Evolutionary conservation across 352 stramenopile species (phyloP), one percentile per base, ranked within the genome.

Genomic region (Globisporangium uncinulatum): DNA sequence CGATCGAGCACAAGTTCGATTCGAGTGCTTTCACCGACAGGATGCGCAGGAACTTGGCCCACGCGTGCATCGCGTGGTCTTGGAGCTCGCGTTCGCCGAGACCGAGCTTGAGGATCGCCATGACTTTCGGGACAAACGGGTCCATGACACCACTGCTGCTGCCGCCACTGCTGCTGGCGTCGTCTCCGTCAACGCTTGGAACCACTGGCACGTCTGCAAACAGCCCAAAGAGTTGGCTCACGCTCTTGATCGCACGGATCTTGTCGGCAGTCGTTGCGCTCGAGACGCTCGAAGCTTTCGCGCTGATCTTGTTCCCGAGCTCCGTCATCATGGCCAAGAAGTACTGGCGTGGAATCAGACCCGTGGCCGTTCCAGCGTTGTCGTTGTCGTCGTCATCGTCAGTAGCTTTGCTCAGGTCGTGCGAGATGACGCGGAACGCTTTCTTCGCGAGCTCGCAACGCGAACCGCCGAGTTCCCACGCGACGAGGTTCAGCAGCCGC

Each of bases 101-200:
- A 24, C 77, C 83, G 8, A 91, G 71, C 59, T 96, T 96, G 5
- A 96, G 65, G 20, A 84, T 94, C 21, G 84, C 86, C 86, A 96
- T 96, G 39, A 96, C 83, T 63, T 96, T 96, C 3, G 86, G 86
- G 15, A 96, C 74, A 64, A 91, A 96, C 19, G 81, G 61, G 58
- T 96, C 86, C 10, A 95, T 63, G 17, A 79, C 24, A 29, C 24
- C 24, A 29, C 24, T 29, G 24, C 24, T 29, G 24, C 24, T 61
- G 37, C 84, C 81, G 59, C 65, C 71, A 14, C 56, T 65, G 50
- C 61, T 59, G 44, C 65, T 41, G 43, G 59, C 47, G n/a, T 77
- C 57, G 17, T 51, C 46, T n/a, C 69, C 65, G 36, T 74, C 24
- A 29, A 29, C 24, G 24, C 24, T 29, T 29, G 24, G 48, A 13